Base-by-base conservation (phyloP, 768 basidiomycete species). In the Auriscalpium orientale region DNA sequence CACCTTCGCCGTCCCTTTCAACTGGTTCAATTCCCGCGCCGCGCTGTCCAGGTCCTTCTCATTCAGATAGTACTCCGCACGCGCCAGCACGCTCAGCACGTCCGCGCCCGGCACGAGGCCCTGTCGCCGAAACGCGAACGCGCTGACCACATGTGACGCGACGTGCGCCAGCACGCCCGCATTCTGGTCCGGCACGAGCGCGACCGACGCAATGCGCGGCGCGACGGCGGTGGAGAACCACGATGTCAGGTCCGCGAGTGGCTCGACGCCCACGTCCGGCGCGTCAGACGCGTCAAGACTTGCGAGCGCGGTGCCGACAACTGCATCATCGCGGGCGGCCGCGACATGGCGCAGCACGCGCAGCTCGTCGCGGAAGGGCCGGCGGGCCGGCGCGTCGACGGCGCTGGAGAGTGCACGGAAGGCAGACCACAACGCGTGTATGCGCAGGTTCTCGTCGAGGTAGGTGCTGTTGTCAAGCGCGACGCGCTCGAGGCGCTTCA, bases 31-130 rank as follows among this genome's bases (percentile, higher is more conserved):
- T 72, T 98, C 95, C 54, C 95, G 78, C 37, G 94, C 76, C 18
- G 95, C 95, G 61, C 75, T 79, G 62, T 95, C 95, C 56, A 99
- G 71, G 66, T 98, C 92, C 76, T 97, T 94, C 74, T 95, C 91
- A 58, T 86, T 86, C 66, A 98, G 71, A 69, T 90, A 81, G 68
- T 89, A 84, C 72, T 97, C 91, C 6, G 94, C 94, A 49, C 97
- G 76, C 4, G 94, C 84, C 37, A 99, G 68, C 55, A 92, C 87
- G 64, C 89, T 92, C 55, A 91, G 73, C 35, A 94, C 89, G 67
- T 98, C 95, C 53, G 80, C 72, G 2, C 95, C 95, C 43, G 83
- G 75, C 13, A 85, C 87, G 51, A 90, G 74, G 0, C 95, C 94
- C 16, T 84, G 83, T 59, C 88, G 77, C 68, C 82, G 83, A 76